phyloP scores from a whole-genome alignment of 495 filamentous ascomycete species.

The Physcia stellaris region DNA sequence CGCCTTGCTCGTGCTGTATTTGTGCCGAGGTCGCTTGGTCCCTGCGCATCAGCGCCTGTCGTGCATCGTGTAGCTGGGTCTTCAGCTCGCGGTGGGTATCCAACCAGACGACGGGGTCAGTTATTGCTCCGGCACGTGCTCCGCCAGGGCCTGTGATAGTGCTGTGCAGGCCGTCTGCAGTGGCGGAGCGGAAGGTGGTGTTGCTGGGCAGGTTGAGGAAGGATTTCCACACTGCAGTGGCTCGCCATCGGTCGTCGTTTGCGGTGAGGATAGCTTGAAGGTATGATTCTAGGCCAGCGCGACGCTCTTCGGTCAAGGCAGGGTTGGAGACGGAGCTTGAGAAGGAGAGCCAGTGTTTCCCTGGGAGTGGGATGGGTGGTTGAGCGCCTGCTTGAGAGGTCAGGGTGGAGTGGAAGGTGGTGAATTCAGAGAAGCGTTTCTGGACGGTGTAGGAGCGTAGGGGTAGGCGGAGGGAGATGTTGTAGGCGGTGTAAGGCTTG shows the following conservation, averaged over 20 bases:
- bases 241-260: constrained; percentile 73
- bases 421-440: constrained; percentile 94
- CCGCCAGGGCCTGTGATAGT: constrained; percentile 32
- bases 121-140: constrained; percentile 35
- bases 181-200: constrained; percentile 30
- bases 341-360: constrained; percentile 85
- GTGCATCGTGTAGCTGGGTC: constrained; percentile 63
- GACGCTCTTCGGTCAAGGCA: constrained; percentile 66
- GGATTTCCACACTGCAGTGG: constrained; percentile 64
- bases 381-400: constrained; percentile 43
- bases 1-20: constrained; percentile 63
- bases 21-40: constrained; percentile 58
- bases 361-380: constrained; percentile 55
- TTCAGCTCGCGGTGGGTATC: constrained; percentile 80
- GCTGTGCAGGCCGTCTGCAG: constrained; percentile 25
- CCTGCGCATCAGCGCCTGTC: constrained; percentile 56
- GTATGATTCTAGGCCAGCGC: constrained; percentile 64
- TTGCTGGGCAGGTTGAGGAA: constrained; percentile 70
- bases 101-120: constrained; percentile 73
- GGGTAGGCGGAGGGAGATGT: constrained; percentile 76
- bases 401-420: constrained; percentile 57
- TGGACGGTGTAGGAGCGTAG: constrained; percentile 75
- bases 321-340: constrained; percentile 62
- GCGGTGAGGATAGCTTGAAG: constrained; percentile 64
- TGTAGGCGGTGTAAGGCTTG: constrained; percentile 83